Conservation (phyloP, 2,329 filamentous ascomycete genomes). For the Verticillium tricorpus region DNA sequence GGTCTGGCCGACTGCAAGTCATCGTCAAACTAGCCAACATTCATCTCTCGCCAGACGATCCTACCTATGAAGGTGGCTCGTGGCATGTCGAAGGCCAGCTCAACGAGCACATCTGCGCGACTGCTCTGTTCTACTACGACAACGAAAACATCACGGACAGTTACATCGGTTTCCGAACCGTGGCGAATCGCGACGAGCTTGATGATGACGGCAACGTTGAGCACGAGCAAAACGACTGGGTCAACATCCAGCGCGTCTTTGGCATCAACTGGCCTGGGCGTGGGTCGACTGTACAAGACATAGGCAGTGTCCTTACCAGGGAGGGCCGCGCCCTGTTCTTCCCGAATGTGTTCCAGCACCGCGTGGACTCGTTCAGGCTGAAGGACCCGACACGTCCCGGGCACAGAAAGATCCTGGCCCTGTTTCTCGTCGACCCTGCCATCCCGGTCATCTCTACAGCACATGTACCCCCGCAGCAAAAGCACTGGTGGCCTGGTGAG, state of each 20-base stretch:
- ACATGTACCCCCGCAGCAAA: conserved; percentile 40
- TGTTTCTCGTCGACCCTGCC: conserved; percentile 58
- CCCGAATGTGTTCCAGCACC: conserved; percentile 50
- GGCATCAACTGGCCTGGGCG: conserved; percentile 18
- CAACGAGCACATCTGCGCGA: conserved; percentile 62
- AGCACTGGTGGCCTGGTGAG: conserved; percentile 29
- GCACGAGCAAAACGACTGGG: conserved; percentile 27
- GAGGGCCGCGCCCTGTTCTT: conserved; percentile 49
- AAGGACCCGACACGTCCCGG: conserved; percentile 47
- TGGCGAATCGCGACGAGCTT: conserved; percentile 24
- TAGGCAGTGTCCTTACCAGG: conserved; percentile 43
- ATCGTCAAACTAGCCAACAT: conserved; percentile 61
- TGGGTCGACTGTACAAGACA: conserved; percentile 26
- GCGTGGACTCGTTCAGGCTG: conserved; percentile 46
- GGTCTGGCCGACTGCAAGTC: conserved; percentile 43
- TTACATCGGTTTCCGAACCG: conserved; percentile 44
- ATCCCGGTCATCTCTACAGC: conserved; percentile 36
- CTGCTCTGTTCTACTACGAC: conserved; percentile 59
- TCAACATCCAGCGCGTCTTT: conserved; percentile 28
- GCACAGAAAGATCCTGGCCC: conserved; percentile 53
- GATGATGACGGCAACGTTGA: conserved; percentile 10
- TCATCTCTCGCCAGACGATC: conserved; percentile 53
- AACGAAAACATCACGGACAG: conserved; percentile 53
- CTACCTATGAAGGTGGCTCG: conserved; percentile 45
- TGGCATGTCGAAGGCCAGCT: conserved; percentile 53